These are phyloP conservation scores for Camellia sinensis DNA, from an alignment of 148 eudicot species.

Conservation along the genomic window DNA sequence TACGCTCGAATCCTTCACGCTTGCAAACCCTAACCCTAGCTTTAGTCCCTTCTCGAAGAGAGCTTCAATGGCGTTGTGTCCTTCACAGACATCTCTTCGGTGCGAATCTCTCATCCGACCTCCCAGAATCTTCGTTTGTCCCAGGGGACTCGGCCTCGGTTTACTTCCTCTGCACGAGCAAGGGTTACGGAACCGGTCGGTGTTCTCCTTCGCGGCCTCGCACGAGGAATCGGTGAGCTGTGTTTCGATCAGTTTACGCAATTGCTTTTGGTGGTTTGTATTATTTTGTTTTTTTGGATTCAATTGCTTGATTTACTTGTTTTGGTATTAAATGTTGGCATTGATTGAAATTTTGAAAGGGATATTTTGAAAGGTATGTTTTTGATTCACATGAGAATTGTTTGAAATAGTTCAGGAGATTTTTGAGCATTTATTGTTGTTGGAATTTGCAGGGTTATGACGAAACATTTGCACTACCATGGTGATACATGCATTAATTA, in stretches of 20 bases:
- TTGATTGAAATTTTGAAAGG: no score
- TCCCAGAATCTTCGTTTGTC: conserved; percentile 12
- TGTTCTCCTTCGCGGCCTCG: conserved; percentile 53
- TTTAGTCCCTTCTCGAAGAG: conserved; percentile 18
- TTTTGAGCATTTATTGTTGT: background rate
- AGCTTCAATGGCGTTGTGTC: conserved; percentile 30
- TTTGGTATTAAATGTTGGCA: no score
- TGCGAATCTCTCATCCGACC: conserved; percentile 14
- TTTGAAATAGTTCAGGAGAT: background rate
- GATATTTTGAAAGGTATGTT: background rate
- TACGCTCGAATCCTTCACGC: conserved; percentile 20
- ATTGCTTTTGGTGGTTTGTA: background rate
- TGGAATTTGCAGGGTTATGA: background rate
- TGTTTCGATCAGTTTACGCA: background rate
- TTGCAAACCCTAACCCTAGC: conserved; percentile 43
- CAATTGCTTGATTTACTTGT: no score
- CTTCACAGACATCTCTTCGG: conserved; percentile 15
- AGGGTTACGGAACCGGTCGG: conserved; percentile 18
- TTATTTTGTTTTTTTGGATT: background rate
- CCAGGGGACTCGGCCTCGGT: conserved; percentile 25
- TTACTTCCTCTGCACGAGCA: conserved; percentile 17
- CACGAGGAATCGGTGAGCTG: conserved; percentile 61
- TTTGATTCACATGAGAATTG: background rate
- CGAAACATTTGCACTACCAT: background rate
- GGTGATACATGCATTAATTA: no score